Percentiles rank a stretch among this genome's conserved stretches.
These are phyloP conservation scores for Citrullus amarus DNA, from an alignment of 306 rosid species.

Conservation along the genomic window DNA sequence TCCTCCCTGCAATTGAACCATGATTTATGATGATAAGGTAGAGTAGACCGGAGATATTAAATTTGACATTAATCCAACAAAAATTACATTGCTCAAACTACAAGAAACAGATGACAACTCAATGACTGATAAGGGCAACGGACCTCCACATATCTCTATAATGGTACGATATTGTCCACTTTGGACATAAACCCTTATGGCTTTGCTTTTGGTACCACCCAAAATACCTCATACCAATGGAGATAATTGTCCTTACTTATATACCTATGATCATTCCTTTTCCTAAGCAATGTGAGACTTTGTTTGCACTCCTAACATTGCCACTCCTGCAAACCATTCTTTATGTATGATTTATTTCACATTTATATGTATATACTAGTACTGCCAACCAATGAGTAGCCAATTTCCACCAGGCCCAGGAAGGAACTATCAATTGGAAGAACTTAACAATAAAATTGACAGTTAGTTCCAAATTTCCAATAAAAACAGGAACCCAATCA, in stretches of 20 bases:
- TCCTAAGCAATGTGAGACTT: too few relatives aligned
- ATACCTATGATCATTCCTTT: too few relatives aligned
- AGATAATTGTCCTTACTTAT: too few relatives aligned
- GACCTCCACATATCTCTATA: too few relatives aligned
- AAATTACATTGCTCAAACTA: not conserved
- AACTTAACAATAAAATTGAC: not conserved
- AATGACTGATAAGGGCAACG: too few relatives aligned
- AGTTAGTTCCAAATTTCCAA: not conserved
- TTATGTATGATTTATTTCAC: not conserved
- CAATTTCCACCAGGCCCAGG: not conserved
- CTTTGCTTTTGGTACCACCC: too few relatives aligned
- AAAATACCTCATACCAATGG: too few relatives aligned
- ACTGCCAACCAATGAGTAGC: not conserved
- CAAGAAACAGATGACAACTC: not conserved
- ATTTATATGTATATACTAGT: not conserved
- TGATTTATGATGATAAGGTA: not conserved
- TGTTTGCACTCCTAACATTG: too few relatives aligned
- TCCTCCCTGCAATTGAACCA: not conserved
- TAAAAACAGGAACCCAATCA: not conserved
- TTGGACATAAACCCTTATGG: too few relatives aligned
- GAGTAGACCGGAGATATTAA: not conserved
- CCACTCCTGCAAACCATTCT: not conserved
- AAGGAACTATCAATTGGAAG: not conserved
- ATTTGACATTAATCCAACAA: not conserved
- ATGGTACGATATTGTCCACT: too few relatives aligned